These are phyloP conservation scores for Meredithiella fracta DNA, from an alignment of 2,329 filamentous ascomycete species.

Conservation along the genomic window DNA sequence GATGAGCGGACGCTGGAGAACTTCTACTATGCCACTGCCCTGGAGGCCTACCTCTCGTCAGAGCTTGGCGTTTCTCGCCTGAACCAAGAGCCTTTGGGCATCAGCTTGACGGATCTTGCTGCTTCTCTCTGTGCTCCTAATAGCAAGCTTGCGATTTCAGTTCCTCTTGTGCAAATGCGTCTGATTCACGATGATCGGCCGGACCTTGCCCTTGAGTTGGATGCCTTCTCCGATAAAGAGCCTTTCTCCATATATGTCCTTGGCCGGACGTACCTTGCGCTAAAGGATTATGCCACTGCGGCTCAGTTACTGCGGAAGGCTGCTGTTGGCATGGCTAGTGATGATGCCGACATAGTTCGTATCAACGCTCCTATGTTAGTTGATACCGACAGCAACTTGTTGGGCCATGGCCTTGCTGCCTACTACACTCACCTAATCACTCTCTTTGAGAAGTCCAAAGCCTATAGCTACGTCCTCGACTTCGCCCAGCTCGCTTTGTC, in stretches of 20 bases:
- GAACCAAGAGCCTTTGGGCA: constrained; percentile 34
- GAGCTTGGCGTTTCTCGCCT: constrained; percentile 44
- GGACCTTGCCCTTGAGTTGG: constrained; percentile 42
- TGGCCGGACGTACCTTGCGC: constrained; percentile 58
- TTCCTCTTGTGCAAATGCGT: constrained; percentile 44
- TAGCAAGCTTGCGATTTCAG: constrained; percentile 48
- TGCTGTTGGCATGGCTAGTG: constrained; percentile 61
- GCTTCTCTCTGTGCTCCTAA: constrained; percentile 47
- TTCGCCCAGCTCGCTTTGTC: constrained; percentile 65
- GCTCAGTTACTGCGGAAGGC: constrained; percentile 66
- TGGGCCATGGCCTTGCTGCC: constrained; percentile 57
- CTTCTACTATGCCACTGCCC: constrained; percentile 23
- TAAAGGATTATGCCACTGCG: constrained; percentile 58
- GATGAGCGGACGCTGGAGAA: constrained; percentile 30
- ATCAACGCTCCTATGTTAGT: constrained; percentile 5
- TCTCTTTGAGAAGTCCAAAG: constrained; percentile 63
- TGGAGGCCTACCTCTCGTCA: constrained; percentile 43
- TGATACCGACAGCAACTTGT: constrained; percentile 39
- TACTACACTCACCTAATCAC: constrained; percentile 79
- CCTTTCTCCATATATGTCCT: constrained; percentile 66
- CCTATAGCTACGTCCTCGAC: constrained; percentile 66
- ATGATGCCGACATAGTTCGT: constrained; percentile 30
- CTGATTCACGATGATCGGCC: constrained; percentile 42
- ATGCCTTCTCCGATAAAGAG: constrained; percentile 38
- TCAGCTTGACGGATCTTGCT: constrained; percentile 49